Conservation (phyloP, 1,284 basidiomycete genomes). For the Moesziomyces sp. region DNA sequence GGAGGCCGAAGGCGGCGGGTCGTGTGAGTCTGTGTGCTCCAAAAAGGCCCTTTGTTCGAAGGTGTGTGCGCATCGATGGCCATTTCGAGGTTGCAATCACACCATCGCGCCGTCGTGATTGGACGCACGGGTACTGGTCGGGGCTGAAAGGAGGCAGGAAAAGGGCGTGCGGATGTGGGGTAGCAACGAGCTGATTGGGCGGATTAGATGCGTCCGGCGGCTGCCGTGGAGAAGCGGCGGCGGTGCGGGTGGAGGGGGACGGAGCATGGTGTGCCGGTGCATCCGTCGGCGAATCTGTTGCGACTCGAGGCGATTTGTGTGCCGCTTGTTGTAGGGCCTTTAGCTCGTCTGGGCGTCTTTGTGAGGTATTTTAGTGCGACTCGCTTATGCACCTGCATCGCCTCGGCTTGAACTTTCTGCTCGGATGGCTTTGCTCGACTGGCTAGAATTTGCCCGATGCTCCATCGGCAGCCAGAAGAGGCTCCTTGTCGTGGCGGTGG, state of each 20-base stretch:
- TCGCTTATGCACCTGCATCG: slow-evolving; percentile 18
- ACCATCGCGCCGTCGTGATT: background rate
- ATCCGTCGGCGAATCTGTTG: slow-evolving; percentile 6
- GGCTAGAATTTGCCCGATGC: background rate
- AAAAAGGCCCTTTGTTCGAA: too few relatives aligned
- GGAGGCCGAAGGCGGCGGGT: background rate
- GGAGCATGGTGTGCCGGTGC: slow-evolving; percentile 25
- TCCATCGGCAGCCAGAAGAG: too few relatives aligned
- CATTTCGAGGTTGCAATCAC: background rate
- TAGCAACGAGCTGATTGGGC: background rate
- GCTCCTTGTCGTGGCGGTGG: too few relatives aligned
- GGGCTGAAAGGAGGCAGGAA: background rate
- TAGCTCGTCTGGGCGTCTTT: too few relatives aligned
- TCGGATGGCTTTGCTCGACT: too few relatives aligned
- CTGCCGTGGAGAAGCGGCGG: background rate
- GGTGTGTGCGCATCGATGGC: too few relatives aligned
- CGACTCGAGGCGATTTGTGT: background rate
- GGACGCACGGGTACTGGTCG: too few relatives aligned
- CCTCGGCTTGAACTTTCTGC: background rate
- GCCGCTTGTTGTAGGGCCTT: background rate
- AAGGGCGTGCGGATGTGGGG: background rate
- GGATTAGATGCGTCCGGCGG: background rate
- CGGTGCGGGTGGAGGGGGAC: background rate
- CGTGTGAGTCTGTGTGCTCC: background rate
- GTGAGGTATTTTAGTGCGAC: slow-evolving; percentile 8